Conservation (phyloP, 768 basidiomycete species). For the Amanita brunnescens region DNA sequence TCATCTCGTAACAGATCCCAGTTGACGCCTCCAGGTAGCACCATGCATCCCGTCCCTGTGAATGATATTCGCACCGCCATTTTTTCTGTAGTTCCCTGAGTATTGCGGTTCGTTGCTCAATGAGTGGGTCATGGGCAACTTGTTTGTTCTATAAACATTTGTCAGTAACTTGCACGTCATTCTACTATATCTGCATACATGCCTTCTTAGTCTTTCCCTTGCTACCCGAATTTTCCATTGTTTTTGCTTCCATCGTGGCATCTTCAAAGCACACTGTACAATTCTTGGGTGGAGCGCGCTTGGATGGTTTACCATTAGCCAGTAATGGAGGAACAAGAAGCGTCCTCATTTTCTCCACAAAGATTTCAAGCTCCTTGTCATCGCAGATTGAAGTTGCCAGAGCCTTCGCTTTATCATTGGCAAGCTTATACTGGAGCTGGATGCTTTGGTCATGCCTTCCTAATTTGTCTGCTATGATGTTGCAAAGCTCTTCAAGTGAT, state of each 20-base stretch:
- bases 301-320: background rate
- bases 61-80: background rate
- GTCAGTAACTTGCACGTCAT: too few relatives aligned
- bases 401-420: constrained; percentile 1
- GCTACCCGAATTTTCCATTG: too few relatives aligned
- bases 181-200: too few relatives aligned
- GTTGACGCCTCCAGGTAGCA: background rate
- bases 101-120: too few relatives aligned
- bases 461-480: background rate
- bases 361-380: background rate
- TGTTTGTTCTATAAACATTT: too few relatives aligned
- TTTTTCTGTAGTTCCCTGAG: background rate
- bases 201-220: too few relatives aligned
- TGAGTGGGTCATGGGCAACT: too few relatives aligned
- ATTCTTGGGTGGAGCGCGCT: background rate
- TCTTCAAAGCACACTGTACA: background rate
- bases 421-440: background rate
- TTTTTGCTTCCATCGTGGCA: background rate
- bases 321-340: background rate
- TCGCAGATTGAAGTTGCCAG: background rate
- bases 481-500: background rate
- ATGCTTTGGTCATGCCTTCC: background rate
- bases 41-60: background rate
- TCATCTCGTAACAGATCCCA: background rate
- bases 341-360: background rate